Conservation (phyloP, 306 rosid species). For the Quercus alba region DNA sequence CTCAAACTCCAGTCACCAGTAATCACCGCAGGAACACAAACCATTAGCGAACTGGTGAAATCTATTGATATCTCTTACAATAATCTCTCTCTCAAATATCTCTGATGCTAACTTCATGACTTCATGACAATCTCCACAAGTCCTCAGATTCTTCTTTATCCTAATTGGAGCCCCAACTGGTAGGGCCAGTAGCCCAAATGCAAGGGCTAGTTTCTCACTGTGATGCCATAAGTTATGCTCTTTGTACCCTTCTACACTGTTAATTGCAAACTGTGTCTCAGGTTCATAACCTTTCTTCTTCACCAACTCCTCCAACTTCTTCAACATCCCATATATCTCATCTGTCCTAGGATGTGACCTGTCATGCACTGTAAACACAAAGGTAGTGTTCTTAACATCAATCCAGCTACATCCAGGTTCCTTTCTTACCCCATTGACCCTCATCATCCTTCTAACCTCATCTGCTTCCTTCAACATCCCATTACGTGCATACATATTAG, state of each 20-base stretch:
- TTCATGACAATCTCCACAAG: conserved; percentile 53
- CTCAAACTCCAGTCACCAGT: conserved; percentile 38
- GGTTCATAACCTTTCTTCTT: conserved; percentile 47
- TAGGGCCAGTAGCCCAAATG: conserved; percentile 55
- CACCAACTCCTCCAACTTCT: conserved; percentile 36
- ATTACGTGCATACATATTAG: conserved; percentile 39
- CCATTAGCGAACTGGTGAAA: conserved; percentile 54
- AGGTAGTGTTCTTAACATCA: conserved; percentile 43
- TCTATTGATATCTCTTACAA: conserved; percentile 51
- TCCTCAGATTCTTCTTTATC: conserved; percentile 58
- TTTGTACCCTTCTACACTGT: conserved; percentile 40
- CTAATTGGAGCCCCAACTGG: conserved; percentile 48
- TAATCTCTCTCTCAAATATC: conserved; percentile 46
- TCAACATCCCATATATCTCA: conserved; percentile 50
- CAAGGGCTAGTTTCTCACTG: conserved; percentile 57
- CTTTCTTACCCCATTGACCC: conserved; percentile 45
- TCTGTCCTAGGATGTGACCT: conserved; percentile 46
- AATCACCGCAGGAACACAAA: conserved; percentile 50
- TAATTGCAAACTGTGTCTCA: conserved; percentile 48
- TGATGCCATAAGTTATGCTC: conserved; percentile 55
- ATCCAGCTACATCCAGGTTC: conserved; percentile 64
- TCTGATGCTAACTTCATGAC: conserved; percentile 51
- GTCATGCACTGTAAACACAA: conserved; percentile 49
- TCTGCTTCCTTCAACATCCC: conserved; percentile 58
- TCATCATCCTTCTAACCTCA: conserved; percentile 52